A percentile compares a stretch with the other conserved stretches of the same genome.
These are phyloP conservation scores for Vitellaria paradoxa DNA, from an alignment of 179 eudicot species.

Conservation along the genomic window DNA sequence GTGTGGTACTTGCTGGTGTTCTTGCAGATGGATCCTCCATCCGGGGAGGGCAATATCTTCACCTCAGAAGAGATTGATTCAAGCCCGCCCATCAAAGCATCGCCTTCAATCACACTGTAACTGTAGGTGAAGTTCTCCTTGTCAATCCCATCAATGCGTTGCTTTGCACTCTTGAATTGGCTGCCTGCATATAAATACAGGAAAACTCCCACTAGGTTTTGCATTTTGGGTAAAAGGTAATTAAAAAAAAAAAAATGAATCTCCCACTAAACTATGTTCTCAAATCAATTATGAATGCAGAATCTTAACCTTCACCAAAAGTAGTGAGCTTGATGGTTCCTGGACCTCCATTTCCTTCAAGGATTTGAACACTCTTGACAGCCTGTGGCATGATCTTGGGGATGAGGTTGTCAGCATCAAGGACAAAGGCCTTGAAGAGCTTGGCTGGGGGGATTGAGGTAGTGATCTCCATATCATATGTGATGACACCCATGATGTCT, in stretches of 20 bases:
- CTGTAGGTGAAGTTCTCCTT: conserved; percentile 7
- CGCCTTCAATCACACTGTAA: conserved; percentile 30
- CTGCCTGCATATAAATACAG: conserved; percentile 14
- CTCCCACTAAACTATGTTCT: no score
- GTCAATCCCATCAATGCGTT: conserved; percentile 27
- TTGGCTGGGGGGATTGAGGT: conserved; percentile 14
- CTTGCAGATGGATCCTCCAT: conserved; percentile 33
- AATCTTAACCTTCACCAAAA: conserved; percentile 16
- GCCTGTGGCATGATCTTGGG: conserved; percentile 23
- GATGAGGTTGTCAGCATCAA: conserved; percentile 21
- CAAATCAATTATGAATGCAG: not conserved
- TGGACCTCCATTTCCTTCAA: conserved; percentile 25
- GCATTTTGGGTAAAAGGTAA: not conserved
- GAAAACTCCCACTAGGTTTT: not conserved
- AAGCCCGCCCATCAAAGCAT: conserved; percentile 14
- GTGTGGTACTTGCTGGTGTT: conserved; percentile 12
- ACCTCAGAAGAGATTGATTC: conserved; percentile 22
- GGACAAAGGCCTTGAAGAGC: conserved; percentile 28
- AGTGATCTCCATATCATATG: conserved; percentile 1
- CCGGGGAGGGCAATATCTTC: conserved; percentile 17
- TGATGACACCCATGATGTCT: conserved; percentile 20
- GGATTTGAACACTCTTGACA: conserved; percentile 21
- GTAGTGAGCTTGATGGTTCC: conserved; percentile 25
- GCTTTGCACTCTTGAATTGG: conserved; percentile 23
- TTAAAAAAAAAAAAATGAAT: no score